Percentiles rank a stretch among this genome's conserved stretches.
phyloP scores from a whole-genome alignment of 2,329 filamentous ascomycete species.

The Alternaria consortialis region DNA sequence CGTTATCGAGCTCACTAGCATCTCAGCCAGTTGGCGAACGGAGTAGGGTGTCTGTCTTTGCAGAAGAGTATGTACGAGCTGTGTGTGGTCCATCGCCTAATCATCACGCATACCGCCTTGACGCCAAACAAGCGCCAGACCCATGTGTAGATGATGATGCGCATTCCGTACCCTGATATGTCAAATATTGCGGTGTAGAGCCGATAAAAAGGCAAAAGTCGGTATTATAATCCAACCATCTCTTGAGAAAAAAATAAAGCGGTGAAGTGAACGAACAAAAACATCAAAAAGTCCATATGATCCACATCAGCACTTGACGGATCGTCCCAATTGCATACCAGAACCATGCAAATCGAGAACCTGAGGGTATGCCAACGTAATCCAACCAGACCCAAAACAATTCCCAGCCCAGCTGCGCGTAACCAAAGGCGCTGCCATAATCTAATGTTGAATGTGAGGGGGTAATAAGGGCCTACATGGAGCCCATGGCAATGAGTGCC shows the following conservation, averaged over 20 bases:
- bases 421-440: conserved; percentile 3
- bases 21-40: conserved; percentile 1
- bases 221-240: neutral
- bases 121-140: conserved; percentile 4
- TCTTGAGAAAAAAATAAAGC: conserved; percentile 9
- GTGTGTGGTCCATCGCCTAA: neutral
- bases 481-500: conserved; percentile 81
- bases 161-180: neutral
- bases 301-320: conserved; percentile 54
- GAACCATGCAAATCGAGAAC: conserved; percentile 25
- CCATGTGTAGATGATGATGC: neutral
- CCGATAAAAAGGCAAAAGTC: neutral
- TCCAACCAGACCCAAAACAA: conserved; percentile 18
- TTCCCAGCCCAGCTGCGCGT: conserved; percentile 10
- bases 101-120: neutral
- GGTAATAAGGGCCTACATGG: conserved; percentile 57
- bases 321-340: conserved; percentile 43
- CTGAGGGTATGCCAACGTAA: conserved; percentile 35
- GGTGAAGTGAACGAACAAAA: conserved; percentile 2
- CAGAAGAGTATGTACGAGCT: conserved; percentile 5
- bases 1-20: neutral
- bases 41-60: conserved; percentile 5
- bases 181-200: neutral
- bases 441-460: conserved; percentile 14
- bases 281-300: conserved; percentile 26